Conservation (phyloP, 192 early-diverging fungal species). For the Haplosporangium gracile region DNA sequence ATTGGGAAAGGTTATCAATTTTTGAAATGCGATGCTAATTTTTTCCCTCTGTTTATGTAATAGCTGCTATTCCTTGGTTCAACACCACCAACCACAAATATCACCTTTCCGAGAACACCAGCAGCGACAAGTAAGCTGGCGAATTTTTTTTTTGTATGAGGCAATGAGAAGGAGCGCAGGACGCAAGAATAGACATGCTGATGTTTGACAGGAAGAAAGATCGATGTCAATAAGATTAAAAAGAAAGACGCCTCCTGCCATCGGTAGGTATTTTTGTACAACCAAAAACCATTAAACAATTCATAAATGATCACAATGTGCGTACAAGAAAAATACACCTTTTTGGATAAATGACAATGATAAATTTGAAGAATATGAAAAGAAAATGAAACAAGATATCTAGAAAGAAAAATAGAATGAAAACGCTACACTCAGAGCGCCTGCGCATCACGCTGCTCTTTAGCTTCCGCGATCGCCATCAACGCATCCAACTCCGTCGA, state of each 20-base stretch:
- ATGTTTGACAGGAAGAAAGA: neutral
- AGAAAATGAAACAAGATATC: neutral
- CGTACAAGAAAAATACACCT: neutral
- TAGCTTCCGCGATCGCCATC: slow-evolving; percentile 70
- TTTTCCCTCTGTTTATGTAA: neutral
- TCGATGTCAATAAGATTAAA: neutral
- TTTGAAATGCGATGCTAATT: neutral
- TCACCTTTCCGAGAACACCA: slow-evolving; percentile 69
- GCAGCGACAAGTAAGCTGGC: slow-evolving; percentile 28
- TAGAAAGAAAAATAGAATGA: neutral
- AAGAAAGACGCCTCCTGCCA: neutral
- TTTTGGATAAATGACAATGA: neutral
- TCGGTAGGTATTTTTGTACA: neutral
- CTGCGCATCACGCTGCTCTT: slow-evolving; percentile 27
- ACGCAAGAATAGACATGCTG: neutral
- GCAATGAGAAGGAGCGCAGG: neutral
- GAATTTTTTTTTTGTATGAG: neutral
- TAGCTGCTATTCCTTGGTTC: slow-evolving; percentile 78
- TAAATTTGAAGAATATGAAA: neutral
- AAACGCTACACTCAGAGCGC: neutral
- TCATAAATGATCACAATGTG: neutral
- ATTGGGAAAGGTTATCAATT: no score
- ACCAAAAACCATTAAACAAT: neutral
- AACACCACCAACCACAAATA: slow-evolving; percentile 85
- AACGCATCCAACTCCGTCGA: slow-evolving; percentile 85